These are phyloP conservation scores for Phellopilus nigrolimitatus DNA, from an alignment of 1,284 basidiomycete species.

Conservation along the genomic window DNA sequence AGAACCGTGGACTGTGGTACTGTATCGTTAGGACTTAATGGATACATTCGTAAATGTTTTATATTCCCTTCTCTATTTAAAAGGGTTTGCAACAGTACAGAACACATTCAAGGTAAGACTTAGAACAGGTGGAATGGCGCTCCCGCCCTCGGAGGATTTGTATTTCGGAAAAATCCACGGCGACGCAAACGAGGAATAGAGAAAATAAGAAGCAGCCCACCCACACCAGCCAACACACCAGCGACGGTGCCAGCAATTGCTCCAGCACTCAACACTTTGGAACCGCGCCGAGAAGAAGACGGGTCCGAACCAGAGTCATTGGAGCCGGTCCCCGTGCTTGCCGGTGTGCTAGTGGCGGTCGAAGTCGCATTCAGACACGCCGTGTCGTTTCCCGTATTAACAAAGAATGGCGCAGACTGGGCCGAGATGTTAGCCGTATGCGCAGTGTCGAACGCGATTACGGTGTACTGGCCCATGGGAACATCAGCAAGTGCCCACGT, in stretches of 20 bases:
- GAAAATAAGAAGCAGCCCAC: conserved; percentile 25
- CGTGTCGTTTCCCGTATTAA: conserved; percentile 19
- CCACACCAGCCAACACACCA: conserved; percentile 24
- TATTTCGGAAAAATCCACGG: not conserved
- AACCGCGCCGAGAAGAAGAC: conserved; percentile 6
- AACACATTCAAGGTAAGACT: not conserved
- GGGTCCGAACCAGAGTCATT: conserved; percentile 5
- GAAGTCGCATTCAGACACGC: conserved; percentile 25
- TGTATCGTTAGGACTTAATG: too few species aligned
- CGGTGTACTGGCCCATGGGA: conserved; percentile 26
- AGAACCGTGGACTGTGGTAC: conserved; percentile 5
- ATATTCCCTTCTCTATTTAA: too few species aligned
- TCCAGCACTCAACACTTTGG: conserved; percentile 23
- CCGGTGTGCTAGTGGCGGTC: conserved; percentile 23
- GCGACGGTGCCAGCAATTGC: conserved; percentile 27
- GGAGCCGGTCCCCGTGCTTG: conserved; percentile 18
- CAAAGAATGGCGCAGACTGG: conserved; percentile 26
- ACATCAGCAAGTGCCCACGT: conserved; percentile 26
- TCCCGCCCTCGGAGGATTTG: conserved; percentile 13
- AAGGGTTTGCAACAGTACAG: too few species aligned
- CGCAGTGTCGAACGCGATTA: conserved; percentile 24
- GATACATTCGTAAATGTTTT: too few species aligned
- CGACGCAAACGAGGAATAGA: conserved; percentile 23
- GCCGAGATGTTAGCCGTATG: conserved; percentile 19
- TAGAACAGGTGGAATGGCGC: conserved; percentile 17